Conservation (phyloP, 495 filamentous ascomycete species). For the Wilcoxina mikolae region DNA sequence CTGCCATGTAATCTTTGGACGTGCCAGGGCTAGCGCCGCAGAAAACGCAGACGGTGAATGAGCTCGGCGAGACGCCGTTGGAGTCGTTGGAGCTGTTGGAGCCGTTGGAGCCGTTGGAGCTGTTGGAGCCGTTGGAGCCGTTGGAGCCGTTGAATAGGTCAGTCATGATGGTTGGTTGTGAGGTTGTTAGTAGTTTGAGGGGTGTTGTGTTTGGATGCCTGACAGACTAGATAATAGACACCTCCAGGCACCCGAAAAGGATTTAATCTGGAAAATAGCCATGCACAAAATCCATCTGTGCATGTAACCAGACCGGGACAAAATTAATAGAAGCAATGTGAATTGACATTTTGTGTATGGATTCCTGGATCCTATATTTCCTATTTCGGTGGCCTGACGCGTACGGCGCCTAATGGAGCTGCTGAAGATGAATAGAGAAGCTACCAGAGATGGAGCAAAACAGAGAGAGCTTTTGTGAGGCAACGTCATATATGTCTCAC, state of each 20-base stretch:
- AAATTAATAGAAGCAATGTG: too few species aligned
- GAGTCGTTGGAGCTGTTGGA: not conserved
- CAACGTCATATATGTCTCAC: too few species aligned
- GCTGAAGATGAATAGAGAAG: too few species aligned
- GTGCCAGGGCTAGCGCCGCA: conserved; percentile 44
- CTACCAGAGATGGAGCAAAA: too few species aligned
- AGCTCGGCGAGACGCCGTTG: not conserved
- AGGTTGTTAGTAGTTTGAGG: not conserved
- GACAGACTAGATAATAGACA: not conserved
- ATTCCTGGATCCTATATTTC: too few species aligned
- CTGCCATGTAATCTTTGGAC: conserved; percentile 51
- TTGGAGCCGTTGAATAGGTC: not conserved
- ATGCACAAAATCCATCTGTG: not conserved
- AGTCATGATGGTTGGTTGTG: not conserved
- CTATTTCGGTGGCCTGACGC: too few species aligned
- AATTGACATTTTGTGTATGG: too few species aligned
- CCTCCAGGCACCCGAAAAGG: not conserved
- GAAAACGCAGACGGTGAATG: conserved; percentile 46
- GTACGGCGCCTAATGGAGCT: too few species aligned
- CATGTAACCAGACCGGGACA: too few species aligned
- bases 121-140: too few species aligned
- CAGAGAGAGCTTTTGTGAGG: too few species aligned
- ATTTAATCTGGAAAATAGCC: not conserved
- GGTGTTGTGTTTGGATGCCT: not conserved
- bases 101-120: too few species aligned